Conservation (phyloP, 306 rosid species). For the peach (Prunus persica) region Prunus_persica_NCBIv2 NC_034011.1:27227501-27228000, state of each 20-base stretch:
- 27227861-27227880: constrained; percentile 65
- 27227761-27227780: constrained; percentile 72
- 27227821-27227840: constrained; percentile 47
- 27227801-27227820: constrained; percentile 64
- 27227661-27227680: constrained; percentile 56
- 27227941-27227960: constrained; percentile 57
- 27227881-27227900: constrained; percentile 76
- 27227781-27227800: constrained; percentile 83
- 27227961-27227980: constrained; percentile 74
- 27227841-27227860: constrained; percentile 52
- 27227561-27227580: constrained; percentile 87
- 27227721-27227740: constrained; percentile 79
- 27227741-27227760: constrained; percentile 68
- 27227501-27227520: constrained; percentile 78
- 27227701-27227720: constrained; percentile 82
- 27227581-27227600: constrained; percentile 70
- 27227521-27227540: constrained; percentile 74
- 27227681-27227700: constrained; percentile 72
- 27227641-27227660: constrained; percentile 70
- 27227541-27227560: constrained; percentile 89
- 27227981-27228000: constrained; percentile 71
- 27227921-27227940: constrained; percentile 85
- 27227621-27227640: constrained; percentile 84
- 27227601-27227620: constrained; percentile 80
- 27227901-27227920: constrained; percentile 79